Evolutionary conservation across 2,329 filamentous ascomycete species (phyloP).

Genomic region (Juglanconis sp.): DNA sequence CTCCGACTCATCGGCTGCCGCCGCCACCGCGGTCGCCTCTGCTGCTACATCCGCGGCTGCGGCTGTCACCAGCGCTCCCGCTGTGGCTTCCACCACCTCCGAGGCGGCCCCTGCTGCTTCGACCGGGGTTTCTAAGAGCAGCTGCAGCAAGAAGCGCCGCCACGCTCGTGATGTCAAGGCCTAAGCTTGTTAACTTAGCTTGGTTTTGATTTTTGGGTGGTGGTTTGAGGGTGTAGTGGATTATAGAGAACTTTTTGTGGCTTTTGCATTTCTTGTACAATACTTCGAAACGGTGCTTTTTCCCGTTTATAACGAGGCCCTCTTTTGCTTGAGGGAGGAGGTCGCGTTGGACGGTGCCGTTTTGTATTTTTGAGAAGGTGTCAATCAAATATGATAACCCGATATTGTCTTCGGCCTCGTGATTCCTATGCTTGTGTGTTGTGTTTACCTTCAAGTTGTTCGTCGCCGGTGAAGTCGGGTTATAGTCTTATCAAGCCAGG

Average conservation of each 20-base stretch:
- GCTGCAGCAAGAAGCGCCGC: conserved; percentile 16
- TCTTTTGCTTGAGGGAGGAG: too few species aligned
- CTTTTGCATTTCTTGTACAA: conserved; percentile 15
- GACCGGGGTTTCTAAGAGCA: neutral
- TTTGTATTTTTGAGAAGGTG: neutral
- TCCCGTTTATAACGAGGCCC: neutral
- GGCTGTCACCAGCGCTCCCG: conserved; percentile 10
- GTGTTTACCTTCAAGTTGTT: neutral
- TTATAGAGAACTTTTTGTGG: neutral
- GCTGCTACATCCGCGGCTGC: conserved; percentile 11
- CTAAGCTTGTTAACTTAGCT: neutral
- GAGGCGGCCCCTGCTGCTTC: neutral
- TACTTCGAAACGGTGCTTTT: conserved; percentile 8
- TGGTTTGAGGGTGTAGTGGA: neutral
- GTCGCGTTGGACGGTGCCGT: neutral
- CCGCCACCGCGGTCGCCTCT: conserved; percentile 20
- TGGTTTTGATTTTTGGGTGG: neutral
- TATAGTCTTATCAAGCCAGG: too few species aligned
- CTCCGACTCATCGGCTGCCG: conserved; percentile 18
- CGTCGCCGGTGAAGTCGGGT: too few species aligned
- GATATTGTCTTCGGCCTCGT: neutral
- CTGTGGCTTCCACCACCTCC: conserved; percentile 8
- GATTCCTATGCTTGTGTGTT: neutral
- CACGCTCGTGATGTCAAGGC: conserved; percentile 15
- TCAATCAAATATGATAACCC: neutral